Evolutionary conservation across 148 eudicot species (phyloP).

Genomic region (Rhododendron henanense): DNA sequence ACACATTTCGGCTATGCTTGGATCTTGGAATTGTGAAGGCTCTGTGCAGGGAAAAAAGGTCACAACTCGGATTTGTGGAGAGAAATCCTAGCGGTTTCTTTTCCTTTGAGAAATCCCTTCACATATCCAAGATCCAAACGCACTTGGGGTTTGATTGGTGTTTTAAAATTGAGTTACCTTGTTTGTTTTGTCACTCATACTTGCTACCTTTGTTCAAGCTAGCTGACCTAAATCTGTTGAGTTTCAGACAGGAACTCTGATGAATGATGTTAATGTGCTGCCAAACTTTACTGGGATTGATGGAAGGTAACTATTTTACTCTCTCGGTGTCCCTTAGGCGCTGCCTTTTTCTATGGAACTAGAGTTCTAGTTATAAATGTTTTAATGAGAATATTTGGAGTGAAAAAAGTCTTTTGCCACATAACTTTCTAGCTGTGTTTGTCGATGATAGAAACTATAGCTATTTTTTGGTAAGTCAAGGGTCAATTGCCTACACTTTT

Average conservation of each 20-base stretch:
- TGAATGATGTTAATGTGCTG: conserved; percentile 28
- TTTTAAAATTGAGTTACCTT: neutral
- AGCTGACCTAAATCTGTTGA: neutral
- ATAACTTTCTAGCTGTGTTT: neutral
- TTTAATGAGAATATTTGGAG: neutral
- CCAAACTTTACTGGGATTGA: conserved; percentile 25
- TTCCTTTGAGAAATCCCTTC: neutral
- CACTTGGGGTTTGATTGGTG: neutral
- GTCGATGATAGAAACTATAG: neutral
- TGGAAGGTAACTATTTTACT: conserved; percentile 16
- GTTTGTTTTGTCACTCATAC: neutral
- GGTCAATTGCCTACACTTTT: neutral
- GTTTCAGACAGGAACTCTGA: conserved; percentile 41
- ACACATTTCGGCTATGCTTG: neutral
- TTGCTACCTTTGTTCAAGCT: neutral
- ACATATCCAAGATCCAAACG: neutral
- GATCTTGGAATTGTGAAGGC: neutral
- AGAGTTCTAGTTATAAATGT: neutral
- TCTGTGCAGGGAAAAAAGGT: neutral
- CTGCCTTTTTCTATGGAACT: neutral
- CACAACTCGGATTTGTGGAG: neutral
- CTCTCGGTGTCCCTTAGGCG: neutral
- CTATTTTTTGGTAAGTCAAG: neutral
- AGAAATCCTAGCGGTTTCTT: neutral
- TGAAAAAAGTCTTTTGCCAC: neutral